These are phyloP conservation scores for Alnus rubra DNA, from an alignment of 306 rosid genomes.

Conservation along the genomic window DNA sequence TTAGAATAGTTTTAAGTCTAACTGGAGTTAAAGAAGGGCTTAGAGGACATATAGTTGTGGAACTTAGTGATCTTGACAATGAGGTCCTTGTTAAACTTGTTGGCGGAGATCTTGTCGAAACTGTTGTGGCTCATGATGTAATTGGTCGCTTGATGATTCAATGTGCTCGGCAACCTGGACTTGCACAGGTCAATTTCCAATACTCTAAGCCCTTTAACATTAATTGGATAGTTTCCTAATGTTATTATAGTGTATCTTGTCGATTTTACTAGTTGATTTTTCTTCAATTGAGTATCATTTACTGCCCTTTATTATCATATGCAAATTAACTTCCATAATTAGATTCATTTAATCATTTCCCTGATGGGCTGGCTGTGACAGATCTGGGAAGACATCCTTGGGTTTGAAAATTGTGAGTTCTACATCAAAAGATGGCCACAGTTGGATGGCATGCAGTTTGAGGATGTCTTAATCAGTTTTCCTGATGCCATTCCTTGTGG, in stretches of 20 bases:
- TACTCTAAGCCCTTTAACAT: constrained; percentile 2
- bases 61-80: constrained; percentile 86
- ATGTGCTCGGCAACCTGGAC: constrained; percentile 97
- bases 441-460: constrained; percentile 76
- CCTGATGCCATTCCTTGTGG: constrained; percentile 97
- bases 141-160: constrained; percentile 97
- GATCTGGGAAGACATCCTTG: constrained; percentile 98
- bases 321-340: constrained; percentile 21
- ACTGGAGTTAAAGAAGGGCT: constrained; percentile 89
- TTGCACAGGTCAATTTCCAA: constrained; percentile 75
- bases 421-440: constrained; percentile 92
- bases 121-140: constrained; percentile 96
- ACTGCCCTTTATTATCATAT: constrained; percentile 10
- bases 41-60: constrained; percentile 88
- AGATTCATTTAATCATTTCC: neutral
- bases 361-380: constrained; percentile 41
- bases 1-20: constrained; percentile 85
- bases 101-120: constrained; percentile 94
- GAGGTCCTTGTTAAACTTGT: constrained; percentile 94
- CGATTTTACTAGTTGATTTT: neutral
- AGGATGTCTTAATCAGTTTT: constrained; percentile 74
- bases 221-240: neutral
- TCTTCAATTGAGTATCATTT: neutral
- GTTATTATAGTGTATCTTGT: neutral
- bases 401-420: constrained; percentile 92